Evolutionary conservation across 805 yeast genomes (phyloP), one percentile per base, ranked within the genome.

Genomic region (Lipomyces spencermartinsiae): DNA sequence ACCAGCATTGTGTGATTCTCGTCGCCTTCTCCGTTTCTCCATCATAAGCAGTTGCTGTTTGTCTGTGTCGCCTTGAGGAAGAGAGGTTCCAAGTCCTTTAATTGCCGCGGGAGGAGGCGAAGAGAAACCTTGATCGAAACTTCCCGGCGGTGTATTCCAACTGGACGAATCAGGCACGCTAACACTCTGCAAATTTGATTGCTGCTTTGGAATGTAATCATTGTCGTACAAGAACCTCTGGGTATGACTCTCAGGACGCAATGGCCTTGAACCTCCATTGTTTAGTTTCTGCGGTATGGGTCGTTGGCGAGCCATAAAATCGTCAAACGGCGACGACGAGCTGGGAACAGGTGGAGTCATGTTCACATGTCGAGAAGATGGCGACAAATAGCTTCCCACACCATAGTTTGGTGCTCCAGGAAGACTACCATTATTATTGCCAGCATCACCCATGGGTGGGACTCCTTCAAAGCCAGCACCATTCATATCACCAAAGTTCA

Each of bases 1-100:
- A 65, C 68, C 68, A 43, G 97, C 97, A 76, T 93, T 93, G 78
- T 93, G 98, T 70, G 92, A 89, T 76, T 93, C 97, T 68, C 97
- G 81, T 70, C 97, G 84, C 70, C 97, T 84, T 69, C 87, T 85
- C 63, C 90, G 77, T 75, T 90, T 65, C 62, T 73, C 75, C 58
- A 69, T 14, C 43, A 69, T 43, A 55, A 67, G 65, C 55, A 65
- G 19, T 43, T 61, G 66, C 58, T 70, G 72, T 66, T 70, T 61
- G 16, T 67, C 73, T 8, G 56, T 22, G 31, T 62, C 64, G 12
- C 25, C 68, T 43, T 37, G 51, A 25, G 34, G 39, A 8, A 53
- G 34, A 25, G 64, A 57, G 16, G 59, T 4, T 6, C 67, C 58
- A 2, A 31, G 22, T n/a, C 35, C 49, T 43, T n/a, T 35, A 22